These are phyloP conservation scores for Colletotrichum lentis DNA, from an alignment of 2,329 filamentous ascomycete species.

Conservation along the genomic window DNA sequence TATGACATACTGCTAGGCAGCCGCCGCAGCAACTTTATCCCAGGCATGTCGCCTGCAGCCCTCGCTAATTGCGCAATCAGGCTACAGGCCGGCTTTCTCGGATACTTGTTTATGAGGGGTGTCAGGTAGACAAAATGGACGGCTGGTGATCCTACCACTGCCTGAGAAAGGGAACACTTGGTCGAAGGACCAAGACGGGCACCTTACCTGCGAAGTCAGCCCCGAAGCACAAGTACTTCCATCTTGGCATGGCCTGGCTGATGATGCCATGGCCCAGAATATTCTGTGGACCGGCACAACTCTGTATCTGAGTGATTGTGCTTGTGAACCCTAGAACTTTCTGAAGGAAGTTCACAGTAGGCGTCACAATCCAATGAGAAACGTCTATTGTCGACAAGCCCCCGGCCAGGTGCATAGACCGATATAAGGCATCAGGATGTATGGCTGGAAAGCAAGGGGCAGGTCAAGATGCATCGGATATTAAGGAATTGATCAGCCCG, in stretches of 20 bases:
- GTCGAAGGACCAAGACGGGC: neutral
- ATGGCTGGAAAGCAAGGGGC: neutral
- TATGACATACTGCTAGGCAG: constrained; percentile 1
- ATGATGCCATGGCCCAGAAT: neutral
- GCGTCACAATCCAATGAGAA: neutral
- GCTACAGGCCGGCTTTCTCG: neutral
- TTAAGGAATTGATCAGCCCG: neutral
- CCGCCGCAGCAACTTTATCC: neutral
- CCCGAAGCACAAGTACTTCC: neutral
- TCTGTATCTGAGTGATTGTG: neutral
- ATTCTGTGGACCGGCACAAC: neutral
- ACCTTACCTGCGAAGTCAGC: no score
- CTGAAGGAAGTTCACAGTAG: neutral
- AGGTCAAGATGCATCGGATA: neutral
- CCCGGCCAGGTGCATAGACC: neutral
- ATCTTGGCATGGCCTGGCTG: neutral
- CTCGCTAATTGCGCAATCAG: neutral
- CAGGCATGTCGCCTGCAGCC: no score
- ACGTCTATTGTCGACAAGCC: no score
- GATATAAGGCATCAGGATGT: neutral
- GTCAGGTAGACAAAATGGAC: neutral
- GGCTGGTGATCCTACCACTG: neutral
- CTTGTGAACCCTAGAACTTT: neutral
- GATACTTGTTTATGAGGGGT: neutral
- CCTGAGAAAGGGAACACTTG: neutral